Percentiles rank a stretch among this genome's conserved stretches.
Evolutionary conservation across 352 stramenopile genomes (phyloP).

Genomic region (Pelagophyceae sp.): DNA sequence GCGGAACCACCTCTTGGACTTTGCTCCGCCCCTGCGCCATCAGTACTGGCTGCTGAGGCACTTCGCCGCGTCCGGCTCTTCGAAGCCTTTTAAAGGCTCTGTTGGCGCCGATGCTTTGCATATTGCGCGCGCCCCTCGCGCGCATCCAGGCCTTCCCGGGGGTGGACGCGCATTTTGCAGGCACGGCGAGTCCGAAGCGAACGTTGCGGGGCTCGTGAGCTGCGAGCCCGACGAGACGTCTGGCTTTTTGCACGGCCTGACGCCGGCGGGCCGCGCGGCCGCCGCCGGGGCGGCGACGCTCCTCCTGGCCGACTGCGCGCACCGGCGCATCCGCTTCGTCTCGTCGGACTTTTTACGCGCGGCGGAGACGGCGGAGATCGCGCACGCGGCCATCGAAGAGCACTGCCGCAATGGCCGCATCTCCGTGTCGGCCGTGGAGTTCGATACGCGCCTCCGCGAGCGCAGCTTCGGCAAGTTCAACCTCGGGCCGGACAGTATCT

Average conservation of each 20-base stretch:
- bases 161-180: too few relatives aligned
- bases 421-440: neutral
- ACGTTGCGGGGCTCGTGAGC: neutral
- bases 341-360: neutral
- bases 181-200: neutral
- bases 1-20: too few relatives aligned
- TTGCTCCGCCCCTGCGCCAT: too few relatives aligned
- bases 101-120: too few relatives aligned
- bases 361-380: neutral
- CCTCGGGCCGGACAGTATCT: neutral
- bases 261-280: too few relatives aligned
- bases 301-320: neutral
- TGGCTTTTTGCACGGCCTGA: neutral
- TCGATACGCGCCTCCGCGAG: neutral
- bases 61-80: too few relatives aligned
- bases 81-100: too few relatives aligned
- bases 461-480: neutral
- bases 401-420: too few relatives aligned
- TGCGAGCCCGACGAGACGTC: neutral
- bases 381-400: neutral
- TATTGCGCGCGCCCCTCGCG: too few relatives aligned
- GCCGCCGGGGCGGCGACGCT: neutral
- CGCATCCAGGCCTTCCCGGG: too few relatives aligned
- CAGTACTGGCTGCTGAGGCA: too few relatives aligned
- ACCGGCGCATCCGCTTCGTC: neutral